Evolutionary conservation across 441 rosid species (phyloP), one percentile per base, ranked within the genome.

Genomic region (Populus trichocarpa): DNA sequence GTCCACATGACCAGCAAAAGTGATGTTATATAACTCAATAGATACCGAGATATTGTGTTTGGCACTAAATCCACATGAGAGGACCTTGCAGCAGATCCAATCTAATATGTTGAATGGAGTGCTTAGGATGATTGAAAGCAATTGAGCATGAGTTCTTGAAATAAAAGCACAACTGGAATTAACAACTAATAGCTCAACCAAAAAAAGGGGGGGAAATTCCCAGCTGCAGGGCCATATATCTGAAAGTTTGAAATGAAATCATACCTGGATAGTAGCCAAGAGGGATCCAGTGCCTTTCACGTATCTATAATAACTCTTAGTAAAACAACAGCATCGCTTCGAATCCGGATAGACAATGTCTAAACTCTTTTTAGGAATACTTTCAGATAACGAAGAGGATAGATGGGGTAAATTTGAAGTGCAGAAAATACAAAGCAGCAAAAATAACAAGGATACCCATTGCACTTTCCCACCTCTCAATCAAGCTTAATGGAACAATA

Each of bases 251-350:
- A 59, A 73, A 75, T 71, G 70, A 71, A 69, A 70, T 68, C 77
- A 32, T 89, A 93, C 98, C 96, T 85, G 84, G 81, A 87, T 63
- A 53, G 95, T 92, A 53, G 99, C 98, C 88, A 96, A 85, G 75
- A 96, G 89, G 57, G 99, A 96, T 73, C 98, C 98, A 67, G 97
- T 93, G 75, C 99, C 98, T 85, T 93, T 93, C 80, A 93, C 95
- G 28, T 92, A 96, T 78, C 97, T 87, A 75, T 88, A 96, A 80
- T 96, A 96, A 80, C 97, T 96, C 89, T 96, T 93, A 5, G 98
- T 96, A 84, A 96, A 96, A 85, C 99, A 96, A 80, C 99, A 96
- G 16, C 99, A 96, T 69, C 97, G 85, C 81, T 85, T 90, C 14
- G 99, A 96, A 88, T 91, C 97, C 1, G 97, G 88, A 87, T 91